Evolutionary conservation across 192 early-diverging fungal genomes (phyloP), one percentile per base, ranked within the genome.

Genomic region (Oehlia diaphana): DNA sequence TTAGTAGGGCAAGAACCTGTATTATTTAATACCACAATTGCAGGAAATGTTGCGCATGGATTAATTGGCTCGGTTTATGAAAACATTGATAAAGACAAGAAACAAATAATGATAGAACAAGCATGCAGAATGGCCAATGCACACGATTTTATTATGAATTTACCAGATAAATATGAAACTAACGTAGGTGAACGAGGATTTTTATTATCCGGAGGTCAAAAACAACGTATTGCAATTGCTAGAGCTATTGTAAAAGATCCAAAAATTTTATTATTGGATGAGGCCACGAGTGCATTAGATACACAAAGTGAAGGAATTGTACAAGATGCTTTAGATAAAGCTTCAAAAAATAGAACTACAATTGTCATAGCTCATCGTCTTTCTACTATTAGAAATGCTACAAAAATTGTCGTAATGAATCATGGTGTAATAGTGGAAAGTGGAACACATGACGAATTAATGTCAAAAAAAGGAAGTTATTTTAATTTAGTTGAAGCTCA

Each of bases 191-290:
- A 98, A 84, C 85, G 89, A 65, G 94, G 92, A 5, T 88, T 93
- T 67, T 81, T 91, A 84, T 79, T 99, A 8, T 95, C 93, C 31
- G 97, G 96, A 72, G 97, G 97, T 19, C 97, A 99, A 83, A 97
- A 97, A 84, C 97, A 97, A 81, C 94, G 97, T 77, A 95, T 98
- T 76, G 95, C 96, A 63, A 98, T 99, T 91, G 96, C 97, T 16
- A 90, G 97, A 42, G 95, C 95, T 10, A 84, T 98, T 76, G 88
- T 97, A 74, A 95, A 95, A 83, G 93, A 97, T 86, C 96, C 97
- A 2, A 84, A 83, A 26, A 94, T 97, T 26, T 88, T 99, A 74
- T 79, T 97, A 35, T 83, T 98, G 9, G 96, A 98, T 85, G 96
- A 98, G 73, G 95, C 95, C 26, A 97, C 96, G 44, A 91, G 88